Percentiles rank a stretch among this genome's conserved stretches.
Evolutionary conservation across 2,329 filamentous ascomycete species (phyloP).

Genomic region (Fusarium beomiforme): DNA sequence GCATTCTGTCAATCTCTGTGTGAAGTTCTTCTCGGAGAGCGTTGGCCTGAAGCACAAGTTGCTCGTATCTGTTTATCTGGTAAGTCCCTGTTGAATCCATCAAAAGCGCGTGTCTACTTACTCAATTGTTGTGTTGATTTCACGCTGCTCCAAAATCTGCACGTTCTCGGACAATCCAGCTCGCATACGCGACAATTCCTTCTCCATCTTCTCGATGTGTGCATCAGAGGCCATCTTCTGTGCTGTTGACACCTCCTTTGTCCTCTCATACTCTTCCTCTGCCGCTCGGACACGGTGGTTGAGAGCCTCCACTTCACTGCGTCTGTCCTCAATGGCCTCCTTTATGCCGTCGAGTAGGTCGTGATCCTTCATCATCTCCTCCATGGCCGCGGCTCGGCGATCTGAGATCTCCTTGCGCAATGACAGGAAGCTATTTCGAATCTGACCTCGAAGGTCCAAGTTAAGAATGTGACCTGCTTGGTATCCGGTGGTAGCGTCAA

Average conservation of each 20-base stretch:
- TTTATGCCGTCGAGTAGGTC: conserved; percentile 94
- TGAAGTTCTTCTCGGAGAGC: conserved; percentile 95
- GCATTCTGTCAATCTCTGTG: conserved; percentile 93
- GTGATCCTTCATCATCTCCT: conserved; percentile 93
- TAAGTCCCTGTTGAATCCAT: conserved; percentile 14
- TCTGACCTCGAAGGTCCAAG: conserved; percentile 83
- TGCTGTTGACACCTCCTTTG: conserved; percentile 84
- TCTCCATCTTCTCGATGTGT: conserved; percentile 99
- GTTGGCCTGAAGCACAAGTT: conserved; percentile 85
- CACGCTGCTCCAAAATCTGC: conserved; percentile 90
- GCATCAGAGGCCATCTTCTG: conserved; percentile 90
- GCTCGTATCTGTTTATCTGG: conserved; percentile 75
- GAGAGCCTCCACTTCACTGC: conserved; percentile 89
- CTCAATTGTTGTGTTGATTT: conserved; percentile 98
- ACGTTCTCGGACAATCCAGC: conserved; percentile 84
- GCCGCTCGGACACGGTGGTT: conserved; percentile 89
- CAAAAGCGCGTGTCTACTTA: conserved; percentile 56
- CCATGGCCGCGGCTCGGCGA: conserved; percentile 80
- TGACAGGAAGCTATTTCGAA: conserved; percentile 80
- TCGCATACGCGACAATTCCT: conserved; percentile 94
- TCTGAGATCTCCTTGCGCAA: conserved; percentile 94
- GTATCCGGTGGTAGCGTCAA: conserved; percentile 85
- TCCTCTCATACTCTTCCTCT: conserved; percentile 93
- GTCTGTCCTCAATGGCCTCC: conserved; percentile 96
- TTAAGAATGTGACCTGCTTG: conserved; percentile 90